These are phyloP conservation scores for Tuber brumale DNA, from an alignment of 495 filamentous ascomycete genomes.

Conservation along the genomic window DNA sequence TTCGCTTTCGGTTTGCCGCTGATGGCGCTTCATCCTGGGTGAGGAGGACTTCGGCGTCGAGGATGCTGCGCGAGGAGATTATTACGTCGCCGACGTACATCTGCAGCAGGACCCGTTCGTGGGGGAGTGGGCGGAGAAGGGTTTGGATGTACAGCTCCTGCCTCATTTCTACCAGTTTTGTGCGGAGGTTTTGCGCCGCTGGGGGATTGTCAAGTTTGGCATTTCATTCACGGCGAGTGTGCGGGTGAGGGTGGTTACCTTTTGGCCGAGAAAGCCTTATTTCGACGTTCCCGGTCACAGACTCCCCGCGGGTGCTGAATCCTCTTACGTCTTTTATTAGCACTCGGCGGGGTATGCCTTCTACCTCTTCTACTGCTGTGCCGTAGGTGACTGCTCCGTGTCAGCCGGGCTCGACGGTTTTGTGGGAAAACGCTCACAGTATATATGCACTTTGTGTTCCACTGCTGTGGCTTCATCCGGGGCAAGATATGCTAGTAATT, in stretches of 20 bases:
- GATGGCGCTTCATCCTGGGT: not conserved
- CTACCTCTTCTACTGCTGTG: slow-evolving; percentile 3
- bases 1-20: not conserved
- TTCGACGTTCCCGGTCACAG: slow-evolving; percentile 4
- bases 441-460: not conserved
- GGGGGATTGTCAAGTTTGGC: not conserved
- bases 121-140: not conserved
- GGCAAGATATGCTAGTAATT: not conserved
- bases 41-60: slow-evolving; percentile 4
- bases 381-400: not conserved
- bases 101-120: not conserved
- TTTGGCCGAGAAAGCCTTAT: not conserved
- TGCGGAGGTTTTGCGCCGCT: not conserved
- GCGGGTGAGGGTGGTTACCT: not conserved
- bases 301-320: not conserved
- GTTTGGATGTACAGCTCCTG: not conserved
- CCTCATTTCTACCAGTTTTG: not conserved
- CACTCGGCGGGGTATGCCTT: not conserved
- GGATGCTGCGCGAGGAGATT: not conserved
- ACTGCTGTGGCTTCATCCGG: not conserved
- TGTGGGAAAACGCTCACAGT: not conserved
- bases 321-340: slow-evolving; percentile 6
- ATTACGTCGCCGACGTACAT: slow-evolving; percentile 6
- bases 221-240: not conserved
- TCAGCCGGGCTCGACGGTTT: not conserved